A percentile compares a stretch with the other conserved stretches of the same genome.
Evolutionary conservation across 805 yeast species (phyloP).

Genomic region (Hanseniaspora lachancei): DNA sequence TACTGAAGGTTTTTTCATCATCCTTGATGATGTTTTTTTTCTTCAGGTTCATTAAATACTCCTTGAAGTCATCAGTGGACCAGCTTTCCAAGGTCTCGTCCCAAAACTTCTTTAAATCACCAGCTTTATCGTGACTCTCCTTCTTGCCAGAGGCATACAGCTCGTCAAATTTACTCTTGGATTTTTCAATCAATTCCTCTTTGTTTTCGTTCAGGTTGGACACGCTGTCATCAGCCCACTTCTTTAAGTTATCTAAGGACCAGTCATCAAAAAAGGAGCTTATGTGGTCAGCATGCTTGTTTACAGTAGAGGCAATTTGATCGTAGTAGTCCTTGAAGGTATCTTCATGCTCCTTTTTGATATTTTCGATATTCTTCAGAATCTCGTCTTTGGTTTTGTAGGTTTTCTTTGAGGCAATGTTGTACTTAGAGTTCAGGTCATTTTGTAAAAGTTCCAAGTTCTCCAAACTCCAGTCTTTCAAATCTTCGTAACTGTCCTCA

Average conservation of each 20-base stretch:
- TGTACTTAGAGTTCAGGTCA: background rate
- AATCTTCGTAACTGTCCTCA: background rate
- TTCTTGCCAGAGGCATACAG: conserved; percentile 10
- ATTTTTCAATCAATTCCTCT: conserved; percentile 20
- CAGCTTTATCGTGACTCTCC: conserved; percentile 2
- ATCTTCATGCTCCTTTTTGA: background rate
- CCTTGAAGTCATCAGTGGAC: conserved; percentile 32
- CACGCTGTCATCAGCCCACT: conserved; percentile 28
- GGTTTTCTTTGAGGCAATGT: background rate
- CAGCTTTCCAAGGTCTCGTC: conserved; percentile 28
- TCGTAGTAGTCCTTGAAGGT: background rate
- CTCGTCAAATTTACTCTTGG: conserved; percentile 16
- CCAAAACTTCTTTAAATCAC: conserved; percentile 18
- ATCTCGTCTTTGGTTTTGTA: conserved; percentile 2
- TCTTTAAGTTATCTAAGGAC: conserved; percentile 29
- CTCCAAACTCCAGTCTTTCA: background rate
- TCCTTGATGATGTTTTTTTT: background rate
- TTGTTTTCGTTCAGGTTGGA: conserved; percentile 20
- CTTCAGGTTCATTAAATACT: conserved; percentile 30
- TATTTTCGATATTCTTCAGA: background rate
- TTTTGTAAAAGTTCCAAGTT: conserved; percentile 3
- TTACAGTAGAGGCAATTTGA: background rate
- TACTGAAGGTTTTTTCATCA: conserved; percentile 9
- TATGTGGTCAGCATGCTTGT: background rate
- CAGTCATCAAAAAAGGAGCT: conserved; percentile 28